phyloP scores from a whole-genome alignment of 495 filamentous ascomycete genomes.

The Pyrenopolyporus hunteri region DNA sequence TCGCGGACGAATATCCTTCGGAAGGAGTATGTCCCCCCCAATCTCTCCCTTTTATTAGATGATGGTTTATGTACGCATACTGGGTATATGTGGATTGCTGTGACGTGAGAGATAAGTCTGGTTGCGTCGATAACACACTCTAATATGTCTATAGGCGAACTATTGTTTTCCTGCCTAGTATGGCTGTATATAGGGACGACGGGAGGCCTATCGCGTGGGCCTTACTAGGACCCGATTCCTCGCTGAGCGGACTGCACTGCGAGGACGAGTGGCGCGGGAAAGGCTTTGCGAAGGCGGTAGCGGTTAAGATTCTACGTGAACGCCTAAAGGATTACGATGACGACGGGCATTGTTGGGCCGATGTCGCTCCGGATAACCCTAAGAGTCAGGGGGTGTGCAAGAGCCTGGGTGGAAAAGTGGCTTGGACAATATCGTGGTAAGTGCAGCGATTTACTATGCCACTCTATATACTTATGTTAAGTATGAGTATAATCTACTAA shows the following conservation, averaged over 20 bases:
- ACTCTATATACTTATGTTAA: background rate
- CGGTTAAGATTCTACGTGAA: constrained; percentile 48
- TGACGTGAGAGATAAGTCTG: background rate
- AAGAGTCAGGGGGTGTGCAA: constrained; percentile 52
- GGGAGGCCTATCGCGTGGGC: constrained; percentile 52
- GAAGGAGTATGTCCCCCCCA: constrained; percentile 43
- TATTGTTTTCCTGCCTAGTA: constrained; percentile 46
- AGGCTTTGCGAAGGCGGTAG: constrained; percentile 54
- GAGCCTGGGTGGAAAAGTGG: constrained; percentile 48
- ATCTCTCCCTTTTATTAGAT: background rate
- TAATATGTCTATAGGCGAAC: constrained; percentile 35
- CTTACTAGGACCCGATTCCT: constrained; percentile 45
- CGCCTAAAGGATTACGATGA: constrained; percentile 45
- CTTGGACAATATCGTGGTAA: constrained; percentile 52
- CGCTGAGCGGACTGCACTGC: constrained; percentile 37
- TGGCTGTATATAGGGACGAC: constrained; percentile 42
- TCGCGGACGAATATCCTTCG: constrained; percentile 43
- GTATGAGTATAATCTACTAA: background rate
- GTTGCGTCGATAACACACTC: background rate
- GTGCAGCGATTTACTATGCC: constrained; percentile 25
- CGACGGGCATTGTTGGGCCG: constrained; percentile 50
- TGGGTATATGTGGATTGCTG: too few species aligned
- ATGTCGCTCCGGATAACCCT: constrained; percentile 49
- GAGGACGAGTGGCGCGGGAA: constrained; percentile 50
- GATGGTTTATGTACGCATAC: too few species aligned